These are phyloP conservation scores for Botrytis cinerea DNA, from an alignment of 2,329 filamentous ascomycete species.

Conservation along the genomic window DNA sequence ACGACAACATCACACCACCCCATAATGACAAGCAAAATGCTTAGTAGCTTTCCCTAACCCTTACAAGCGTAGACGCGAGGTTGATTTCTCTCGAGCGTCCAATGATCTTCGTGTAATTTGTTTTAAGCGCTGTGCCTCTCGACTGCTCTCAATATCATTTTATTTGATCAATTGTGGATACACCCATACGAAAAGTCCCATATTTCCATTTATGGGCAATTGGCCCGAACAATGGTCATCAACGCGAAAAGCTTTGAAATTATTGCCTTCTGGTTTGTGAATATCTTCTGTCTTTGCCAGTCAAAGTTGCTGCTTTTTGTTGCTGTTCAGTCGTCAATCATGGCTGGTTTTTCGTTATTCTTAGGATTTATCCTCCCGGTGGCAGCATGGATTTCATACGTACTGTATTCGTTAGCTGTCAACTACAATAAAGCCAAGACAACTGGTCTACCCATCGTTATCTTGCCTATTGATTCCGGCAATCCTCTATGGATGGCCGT, in stretches of 20 bases:
- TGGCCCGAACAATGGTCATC: not conserved
- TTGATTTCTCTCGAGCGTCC: not conserved
- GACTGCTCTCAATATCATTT: not conserved
- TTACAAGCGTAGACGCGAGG: not conserved
- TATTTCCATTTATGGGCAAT: not conserved
- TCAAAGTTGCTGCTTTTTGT: not conserved
- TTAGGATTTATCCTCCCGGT: constrained; percentile 9
- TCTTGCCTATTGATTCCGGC: constrained; percentile 18
- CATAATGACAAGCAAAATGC: not conserved
- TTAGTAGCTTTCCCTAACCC: not conserved
- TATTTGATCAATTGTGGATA: constrained; percentile 5
- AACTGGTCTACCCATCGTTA: constrained; percentile 8
- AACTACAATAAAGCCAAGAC: constrained; percentile 14
- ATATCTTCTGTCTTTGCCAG: not conserved
- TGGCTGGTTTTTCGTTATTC: constrained; percentile 6
- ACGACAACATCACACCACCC: not conserved
- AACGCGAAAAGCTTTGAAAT: constrained; percentile 1
- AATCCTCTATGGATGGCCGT: constrained; percentile 21
- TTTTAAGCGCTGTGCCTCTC: constrained; percentile 11
- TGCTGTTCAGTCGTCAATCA: not conserved
- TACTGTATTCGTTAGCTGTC: constrained; percentile 9
- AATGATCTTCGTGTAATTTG: not conserved
- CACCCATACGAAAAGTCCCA: not conserved
- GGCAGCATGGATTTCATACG: constrained; percentile 10
- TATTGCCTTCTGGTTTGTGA: not conserved